A percentile compares a stretch with the other conserved stretches of the same genome.
Conservation (phyloP, 768 basidiomycete genomes). For the Boletus rufocinnamomeus region DNA sequence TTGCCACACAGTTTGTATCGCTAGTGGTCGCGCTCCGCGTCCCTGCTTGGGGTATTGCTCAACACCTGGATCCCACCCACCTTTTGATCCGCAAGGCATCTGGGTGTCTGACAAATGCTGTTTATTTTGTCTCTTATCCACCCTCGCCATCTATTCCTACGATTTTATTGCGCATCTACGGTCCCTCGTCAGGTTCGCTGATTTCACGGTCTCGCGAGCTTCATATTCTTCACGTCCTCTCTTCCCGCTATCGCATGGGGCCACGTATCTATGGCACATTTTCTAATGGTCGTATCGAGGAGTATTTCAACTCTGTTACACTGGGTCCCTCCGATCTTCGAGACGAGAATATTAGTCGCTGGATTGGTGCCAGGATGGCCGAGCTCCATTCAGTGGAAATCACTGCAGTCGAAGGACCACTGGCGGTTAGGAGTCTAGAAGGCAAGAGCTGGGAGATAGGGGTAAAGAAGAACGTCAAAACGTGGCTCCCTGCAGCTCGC, state of each 20-base stretch:
- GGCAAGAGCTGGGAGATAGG: conserved; percentile 57
- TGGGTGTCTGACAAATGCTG: conserved; percentile 92
- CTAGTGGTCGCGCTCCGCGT: conserved; percentile 57
- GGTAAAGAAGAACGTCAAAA: conserved; percentile 63
- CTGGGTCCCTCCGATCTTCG: conserved; percentile 78
- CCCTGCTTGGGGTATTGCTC: conserved; percentile 56
- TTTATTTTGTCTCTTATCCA: conserved; percentile 91
- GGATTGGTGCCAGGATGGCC: conserved; percentile 94
- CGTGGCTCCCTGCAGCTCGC: conserved; percentile 72
- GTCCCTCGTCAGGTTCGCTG: conserved; percentile 79
- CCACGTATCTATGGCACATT: conserved; percentile 95
- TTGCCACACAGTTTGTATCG: conserved; percentile 56
- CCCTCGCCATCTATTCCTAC: conserved; percentile 53
- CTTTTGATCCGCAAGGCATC: conserved; percentile 79
- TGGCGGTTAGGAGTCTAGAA: conserved; percentile 40
- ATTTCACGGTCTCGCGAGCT: conserved; percentile 89
- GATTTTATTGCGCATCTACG: conserved; percentile 89
- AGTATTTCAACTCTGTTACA: conserved; percentile 89
- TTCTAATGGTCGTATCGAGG: conserved; percentile 91
- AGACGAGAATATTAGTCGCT: conserved; percentile 71
- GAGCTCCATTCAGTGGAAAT: conserved; percentile 94
- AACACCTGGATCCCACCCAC: conserved; percentile 44
- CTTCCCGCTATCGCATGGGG: conserved; percentile 84
- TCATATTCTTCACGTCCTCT: conserved; percentile 85
- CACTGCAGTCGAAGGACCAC: conserved; percentile 55